A percentile compares a stretch with the other conserved stretches of the same genome.
Conservation (phyloP, 108 stramenopile species). For the Aurantiochytrium sp. region DNA sequence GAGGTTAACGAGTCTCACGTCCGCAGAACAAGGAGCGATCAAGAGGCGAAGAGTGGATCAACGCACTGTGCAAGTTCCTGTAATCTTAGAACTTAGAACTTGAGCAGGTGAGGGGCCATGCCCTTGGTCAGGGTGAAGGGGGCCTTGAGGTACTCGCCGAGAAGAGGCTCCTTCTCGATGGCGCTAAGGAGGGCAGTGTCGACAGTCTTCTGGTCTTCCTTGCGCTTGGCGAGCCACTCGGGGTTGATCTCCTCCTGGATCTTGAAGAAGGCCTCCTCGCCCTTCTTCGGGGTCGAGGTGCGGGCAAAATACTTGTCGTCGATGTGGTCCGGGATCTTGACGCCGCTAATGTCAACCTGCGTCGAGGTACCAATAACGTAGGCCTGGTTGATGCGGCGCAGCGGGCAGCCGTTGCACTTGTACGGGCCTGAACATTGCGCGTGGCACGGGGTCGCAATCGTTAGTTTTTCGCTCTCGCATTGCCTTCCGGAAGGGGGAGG, state of each 20-base stretch:
- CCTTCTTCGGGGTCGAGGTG: conserved; percentile 42
- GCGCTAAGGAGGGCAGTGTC: conserved; percentile 76
- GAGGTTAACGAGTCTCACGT: no score
- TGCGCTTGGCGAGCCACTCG: conserved; percentile 44
- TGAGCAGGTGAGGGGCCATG: conserved; percentile 94
- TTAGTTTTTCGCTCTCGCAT: not conserved
- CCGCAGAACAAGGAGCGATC: no score
- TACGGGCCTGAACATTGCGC: conserved; percentile 74
- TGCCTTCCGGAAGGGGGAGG: no score
- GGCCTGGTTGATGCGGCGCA: conserved; percentile 95
- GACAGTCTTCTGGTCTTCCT: conserved; percentile 53
- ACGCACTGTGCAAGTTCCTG: no score
- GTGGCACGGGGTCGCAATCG: not conserved
- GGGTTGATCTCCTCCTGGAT: conserved; percentile 56
- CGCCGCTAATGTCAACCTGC: conserved; percentile 80
- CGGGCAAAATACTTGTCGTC: conserved; percentile 84
- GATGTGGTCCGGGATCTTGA: conserved; percentile 72
- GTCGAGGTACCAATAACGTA: conserved; percentile 98
- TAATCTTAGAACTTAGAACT: conserved; percentile 73
- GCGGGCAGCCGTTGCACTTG: conserved; percentile 96
- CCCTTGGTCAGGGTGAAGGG: conserved; percentile 80
- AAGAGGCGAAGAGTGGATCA: no score
- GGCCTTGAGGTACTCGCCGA: conserved; percentile 74
- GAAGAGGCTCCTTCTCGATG: conserved; percentile 71
- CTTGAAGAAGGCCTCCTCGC: conserved; percentile 60